Percentiles rank a stretch among this genome's conserved stretches.
Conservation (phyloP, 495 filamentous ascomycete genomes). For the Xylaria scruposa region DNA sequence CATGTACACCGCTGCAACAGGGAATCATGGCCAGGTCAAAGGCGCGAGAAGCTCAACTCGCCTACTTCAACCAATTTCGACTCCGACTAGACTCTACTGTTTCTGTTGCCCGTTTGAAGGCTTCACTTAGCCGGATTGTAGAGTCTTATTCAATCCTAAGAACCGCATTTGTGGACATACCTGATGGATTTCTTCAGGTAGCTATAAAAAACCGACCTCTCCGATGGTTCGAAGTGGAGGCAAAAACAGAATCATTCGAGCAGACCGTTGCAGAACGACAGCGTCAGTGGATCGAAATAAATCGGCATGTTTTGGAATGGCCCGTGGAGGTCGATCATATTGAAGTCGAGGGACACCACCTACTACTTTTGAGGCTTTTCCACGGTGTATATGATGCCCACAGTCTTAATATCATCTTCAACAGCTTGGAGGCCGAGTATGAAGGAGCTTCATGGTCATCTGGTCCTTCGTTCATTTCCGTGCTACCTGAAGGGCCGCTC, state of each 20-base stretch:
- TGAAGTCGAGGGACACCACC: constrained; percentile 32
- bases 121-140: constrained; percentile 59
- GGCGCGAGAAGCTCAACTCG: constrained; percentile 49
- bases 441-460: constrained; percentile 27
- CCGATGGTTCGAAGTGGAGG: constrained; percentile 54
- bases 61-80: constrained; percentile 76
- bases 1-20: constrained; percentile 80
- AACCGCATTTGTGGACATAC: constrained; percentile 67
- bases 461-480: constrained; percentile 58
- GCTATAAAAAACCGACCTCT: constrained; percentile 55
- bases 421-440: constrained; percentile 60
- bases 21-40: constrained; percentile 78
- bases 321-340: constrained; percentile 45
- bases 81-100: constrained; percentile 57
- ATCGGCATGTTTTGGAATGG: constrained; percentile 48
- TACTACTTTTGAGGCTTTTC: constrained; percentile 71
- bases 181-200: constrained; percentile 76
- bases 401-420: constrained; percentile 72
- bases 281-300: constrained; percentile 51
- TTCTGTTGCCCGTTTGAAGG: constrained; percentile 50
- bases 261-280: constrained; percentile 36
- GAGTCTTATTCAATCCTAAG: constrained; percentile 64
- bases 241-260: constrained; percentile 37
- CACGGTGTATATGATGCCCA: constrained; percentile 90
- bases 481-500: constrained; percentile 62